Conservation (phyloP, 106 monocot genomes). For the Apostasia ramifera region DNA sequence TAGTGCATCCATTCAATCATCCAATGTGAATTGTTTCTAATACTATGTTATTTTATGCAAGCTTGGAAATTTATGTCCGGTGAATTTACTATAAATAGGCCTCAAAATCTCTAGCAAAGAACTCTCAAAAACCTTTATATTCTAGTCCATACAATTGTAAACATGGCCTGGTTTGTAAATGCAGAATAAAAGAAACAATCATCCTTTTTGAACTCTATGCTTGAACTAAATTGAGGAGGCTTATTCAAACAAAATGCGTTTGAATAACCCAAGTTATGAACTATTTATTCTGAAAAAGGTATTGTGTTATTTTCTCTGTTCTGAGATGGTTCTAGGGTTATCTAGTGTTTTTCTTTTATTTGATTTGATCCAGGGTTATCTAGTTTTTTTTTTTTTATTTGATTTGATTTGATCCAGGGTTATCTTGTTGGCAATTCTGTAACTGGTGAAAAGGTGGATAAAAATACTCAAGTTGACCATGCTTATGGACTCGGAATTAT, state of each 20-base stretch:
- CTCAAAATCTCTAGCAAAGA: no score
- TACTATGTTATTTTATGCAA: no score
- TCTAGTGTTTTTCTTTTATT: background rate
- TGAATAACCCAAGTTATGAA: background rate
- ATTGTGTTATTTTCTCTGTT: background rate
- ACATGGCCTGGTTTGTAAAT: background rate
- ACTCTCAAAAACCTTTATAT: no score
- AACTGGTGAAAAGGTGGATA: conserved; percentile 4
- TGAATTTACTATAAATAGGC: no score
- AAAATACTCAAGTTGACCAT: background rate
- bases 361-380: background rate
- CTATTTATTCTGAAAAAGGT: background rate
- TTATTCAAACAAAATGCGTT: no score
- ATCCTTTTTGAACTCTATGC: background rate
- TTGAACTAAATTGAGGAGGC: background rate
- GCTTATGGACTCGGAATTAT: conserved; percentile 7
- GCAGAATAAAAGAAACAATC: background rate
- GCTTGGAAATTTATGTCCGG: no score
- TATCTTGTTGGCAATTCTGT: conserved; percentile 4
- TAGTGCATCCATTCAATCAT: no score
- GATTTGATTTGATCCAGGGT: background rate
- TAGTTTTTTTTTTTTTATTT: background rate
- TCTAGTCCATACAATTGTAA: background rate
- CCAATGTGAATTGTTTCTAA: no score
- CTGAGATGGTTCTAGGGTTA: conserved; percentile 3